A percentile compares a stretch with the other conserved stretches of the same genome.
Evolutionary conservation across 2,329 filamentous ascomycete species (phyloP).

Genomic region (Aspergillus pseudoviridinutans): DNA sequence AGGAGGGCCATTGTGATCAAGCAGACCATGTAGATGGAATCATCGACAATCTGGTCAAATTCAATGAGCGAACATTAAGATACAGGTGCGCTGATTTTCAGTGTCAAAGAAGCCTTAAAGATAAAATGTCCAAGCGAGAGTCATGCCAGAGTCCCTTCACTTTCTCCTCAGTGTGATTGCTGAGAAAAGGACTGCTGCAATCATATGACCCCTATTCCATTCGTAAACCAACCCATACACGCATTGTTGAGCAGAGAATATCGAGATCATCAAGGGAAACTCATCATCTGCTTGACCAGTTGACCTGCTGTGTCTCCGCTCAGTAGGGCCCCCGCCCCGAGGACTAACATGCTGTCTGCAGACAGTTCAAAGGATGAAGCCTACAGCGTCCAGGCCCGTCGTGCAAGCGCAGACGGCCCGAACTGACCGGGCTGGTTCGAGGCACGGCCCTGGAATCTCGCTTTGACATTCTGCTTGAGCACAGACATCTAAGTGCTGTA

Average conservation of each 20-base stretch:
- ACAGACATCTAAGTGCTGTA: background rate
- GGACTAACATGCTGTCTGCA: background rate
- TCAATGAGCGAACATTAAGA: background rate
- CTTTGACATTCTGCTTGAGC: background rate
- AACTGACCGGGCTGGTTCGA: background rate
- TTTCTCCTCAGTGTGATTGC: background rate
- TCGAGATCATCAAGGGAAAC: too few species aligned
- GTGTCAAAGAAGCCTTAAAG: background rate
- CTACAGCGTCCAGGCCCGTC: background rate
- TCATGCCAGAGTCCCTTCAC: background rate
- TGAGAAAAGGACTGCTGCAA: background rate
- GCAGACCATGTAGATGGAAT: too few species aligned
- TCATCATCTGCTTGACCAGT: background rate
- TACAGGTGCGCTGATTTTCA: background rate
- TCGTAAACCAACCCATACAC: background rate
- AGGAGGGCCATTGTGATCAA: too few species aligned
- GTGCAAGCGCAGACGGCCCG: background rate
- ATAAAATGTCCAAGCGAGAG: background rate
- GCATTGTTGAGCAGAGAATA: too few species aligned
- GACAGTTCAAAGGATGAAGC: conserved; percentile 16
- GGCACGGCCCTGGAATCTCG: background rate
- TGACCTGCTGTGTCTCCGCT: background rate
- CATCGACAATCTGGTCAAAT: too few species aligned
- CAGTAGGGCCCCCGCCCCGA: background rate
- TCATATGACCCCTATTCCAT: background rate